Conservation (phyloP, 805 yeast genomes). For the Saturnispora gosingensis region DNA sequence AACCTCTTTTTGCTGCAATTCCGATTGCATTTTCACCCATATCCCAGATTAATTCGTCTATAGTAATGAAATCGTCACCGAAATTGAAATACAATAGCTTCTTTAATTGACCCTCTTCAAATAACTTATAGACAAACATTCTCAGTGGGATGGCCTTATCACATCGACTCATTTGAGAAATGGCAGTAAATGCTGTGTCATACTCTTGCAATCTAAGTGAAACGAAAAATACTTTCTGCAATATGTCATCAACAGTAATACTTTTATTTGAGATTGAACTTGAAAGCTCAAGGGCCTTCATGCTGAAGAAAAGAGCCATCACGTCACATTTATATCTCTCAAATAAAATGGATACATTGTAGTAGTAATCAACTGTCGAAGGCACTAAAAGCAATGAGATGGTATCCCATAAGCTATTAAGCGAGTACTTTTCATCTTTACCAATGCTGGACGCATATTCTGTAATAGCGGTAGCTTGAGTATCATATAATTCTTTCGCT, state of each 20-base stretch:
- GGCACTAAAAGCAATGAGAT: slow-evolving; percentile 22
- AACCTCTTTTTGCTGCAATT: not conserved
- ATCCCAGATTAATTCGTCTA: slow-evolving; percentile 34
- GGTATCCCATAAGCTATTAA: slow-evolving; percentile 3
- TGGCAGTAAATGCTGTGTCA: slow-evolving; percentile 22
- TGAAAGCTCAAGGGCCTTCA: slow-evolving; percentile 18
- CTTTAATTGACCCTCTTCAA: slow-evolving; percentile 32
- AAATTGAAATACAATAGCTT: slow-evolving; percentile 35
- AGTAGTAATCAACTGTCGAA: slow-evolving; percentile 29
- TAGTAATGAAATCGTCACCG: slow-evolving; percentile 31
- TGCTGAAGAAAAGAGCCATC: slow-evolving; percentile 29
- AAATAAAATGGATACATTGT: slow-evolving; percentile 31
- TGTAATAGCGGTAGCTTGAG: slow-evolving; percentile 23
- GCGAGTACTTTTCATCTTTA: slow-evolving; percentile 12
- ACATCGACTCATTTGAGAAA: slow-evolving; percentile 20
- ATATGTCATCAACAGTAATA: slow-evolving; percentile 14
- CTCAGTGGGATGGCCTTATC: slow-evolving; percentile 21
- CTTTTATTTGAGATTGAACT: slow-evolving; percentile 7
- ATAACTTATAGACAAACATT: slow-evolving; percentile 31
- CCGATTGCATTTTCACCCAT: slow-evolving; percentile 19
- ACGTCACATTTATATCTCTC: slow-evolving; percentile 23
- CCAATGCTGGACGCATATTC: slow-evolving; percentile 13
- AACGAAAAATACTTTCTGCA: slow-evolving; percentile 23
- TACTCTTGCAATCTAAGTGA: slow-evolving; percentile 25
- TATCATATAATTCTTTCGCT: slow-evolving; percentile 26